Percentiles rank a stretch among this genome's conserved stretches.
These are phyloP conservation scores for Triticum monococcum DNA, from an alignment of 176 grass and related monocot species.

Conservation along the genomic window DNA sequence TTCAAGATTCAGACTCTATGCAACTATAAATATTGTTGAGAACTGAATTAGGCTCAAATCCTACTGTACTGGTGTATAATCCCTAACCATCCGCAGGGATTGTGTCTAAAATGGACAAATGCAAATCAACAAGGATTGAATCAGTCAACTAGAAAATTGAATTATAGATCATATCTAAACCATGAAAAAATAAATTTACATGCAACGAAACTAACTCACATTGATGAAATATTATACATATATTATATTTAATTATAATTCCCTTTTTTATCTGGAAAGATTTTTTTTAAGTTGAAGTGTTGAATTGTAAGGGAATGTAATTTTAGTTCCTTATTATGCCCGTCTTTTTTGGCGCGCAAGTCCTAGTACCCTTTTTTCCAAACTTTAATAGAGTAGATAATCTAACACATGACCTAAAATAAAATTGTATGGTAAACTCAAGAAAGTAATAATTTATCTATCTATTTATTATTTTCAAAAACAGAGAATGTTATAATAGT, in stretches of 20 bases:
- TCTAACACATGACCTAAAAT: background rate
- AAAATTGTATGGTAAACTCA: background rate
- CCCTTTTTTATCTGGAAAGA: background rate
- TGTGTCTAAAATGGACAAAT: background rate
- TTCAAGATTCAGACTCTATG: too few relatives aligned
- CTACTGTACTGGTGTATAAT: background rate
- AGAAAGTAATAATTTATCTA: background rate
- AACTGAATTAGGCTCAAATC: background rate
- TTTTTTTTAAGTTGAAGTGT: background rate
- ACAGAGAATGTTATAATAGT: background rate
- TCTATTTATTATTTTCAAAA: background rate
- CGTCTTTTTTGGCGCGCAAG: background rate
- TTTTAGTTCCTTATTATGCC: background rate
- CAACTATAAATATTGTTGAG: background rate
- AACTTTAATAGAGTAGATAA: background rate
- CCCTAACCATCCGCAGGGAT: background rate
- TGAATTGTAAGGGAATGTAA: background rate
- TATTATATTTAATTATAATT: background rate
- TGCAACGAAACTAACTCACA: background rate
- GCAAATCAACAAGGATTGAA: background rate
- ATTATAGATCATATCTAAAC: background rate
- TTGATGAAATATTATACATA: background rate
- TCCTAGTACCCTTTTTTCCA: background rate
- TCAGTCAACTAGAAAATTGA: background rate
- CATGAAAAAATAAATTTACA: background rate